Evolutionary conservation across 108 stramenopile species (phyloP).

Genomic region (Cyclostephanos tholiformis): DNA sequence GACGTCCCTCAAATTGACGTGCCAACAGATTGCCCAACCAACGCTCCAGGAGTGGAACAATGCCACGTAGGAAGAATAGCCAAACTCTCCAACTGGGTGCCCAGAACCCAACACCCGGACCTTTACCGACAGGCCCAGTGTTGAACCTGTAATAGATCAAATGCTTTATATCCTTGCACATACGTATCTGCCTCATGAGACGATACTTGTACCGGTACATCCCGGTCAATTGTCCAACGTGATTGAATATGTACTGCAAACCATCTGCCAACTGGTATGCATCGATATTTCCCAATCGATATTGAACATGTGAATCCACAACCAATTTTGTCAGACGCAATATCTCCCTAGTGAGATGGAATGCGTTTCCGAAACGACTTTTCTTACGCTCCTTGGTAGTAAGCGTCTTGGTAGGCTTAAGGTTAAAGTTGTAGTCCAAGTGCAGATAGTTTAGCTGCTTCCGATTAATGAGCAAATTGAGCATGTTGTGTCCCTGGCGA

Average conservation of each 20-base stretch:
- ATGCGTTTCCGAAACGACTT: conserved; percentile 95
- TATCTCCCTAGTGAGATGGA: conserved; percentile 98
- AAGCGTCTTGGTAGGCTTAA: conserved; percentile 99
- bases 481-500: conserved; percentile 99
- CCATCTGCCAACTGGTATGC: conserved; percentile 99
- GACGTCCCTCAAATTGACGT: conserved; percentile 97
- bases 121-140: conserved; percentile 99
- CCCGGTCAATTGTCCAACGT: conserved; percentile 99
- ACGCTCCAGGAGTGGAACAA: conserved; percentile 94
- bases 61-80: conserved; percentile 99
- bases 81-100: conserved; percentile 99
- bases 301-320: conserved; percentile 98
- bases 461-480: conserved; percentile 96
- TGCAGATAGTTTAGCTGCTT: conserved; percentile 99
- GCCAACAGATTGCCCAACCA: conserved; percentile 99
- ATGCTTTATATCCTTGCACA: conserved; percentile 99
- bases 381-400: conserved; percentile 99
- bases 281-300: conserved; percentile 98
- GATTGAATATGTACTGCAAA: conserved; percentile 98
- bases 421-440: conserved; percentile 99
- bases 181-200: conserved; percentile 98
- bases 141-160: conserved; percentile 99
- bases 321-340: conserved; percentile 98
- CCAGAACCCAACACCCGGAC: conserved; percentile 99
- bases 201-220: conserved; percentile 99